Evolutionary conservation across 129 eudicot species (phyloP).

Genomic region (Flaveria linearis): DNA sequence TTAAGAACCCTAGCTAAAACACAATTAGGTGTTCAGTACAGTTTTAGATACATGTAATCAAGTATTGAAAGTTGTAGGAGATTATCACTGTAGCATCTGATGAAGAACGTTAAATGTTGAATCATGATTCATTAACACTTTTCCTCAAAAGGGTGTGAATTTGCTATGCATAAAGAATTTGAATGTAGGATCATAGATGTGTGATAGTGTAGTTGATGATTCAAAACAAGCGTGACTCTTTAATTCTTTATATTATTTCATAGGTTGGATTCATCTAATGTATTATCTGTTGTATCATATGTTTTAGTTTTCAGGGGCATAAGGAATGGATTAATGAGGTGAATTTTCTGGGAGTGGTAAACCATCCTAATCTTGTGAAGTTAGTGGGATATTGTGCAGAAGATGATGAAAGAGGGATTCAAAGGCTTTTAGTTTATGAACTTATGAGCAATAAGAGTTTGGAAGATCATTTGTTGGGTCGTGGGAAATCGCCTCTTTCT

Average conservation of each 20-base stretch:
- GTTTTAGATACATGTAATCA: not conserved
- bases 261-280: conserved; percentile 29
- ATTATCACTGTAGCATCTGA: not conserved
- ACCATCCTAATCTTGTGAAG: conserved; percentile 88
- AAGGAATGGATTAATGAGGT: conserved; percentile 97
- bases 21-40: not conserved
- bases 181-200: not conserved
- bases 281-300: conserved; percentile 34
- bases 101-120: no score
- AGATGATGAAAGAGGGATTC: conserved; percentile 94
- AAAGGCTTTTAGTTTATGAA: conserved; percentile 83
- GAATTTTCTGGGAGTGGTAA: conserved; percentile 74
- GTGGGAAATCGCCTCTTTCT: conserved; percentile 60
- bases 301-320: conserved; percentile 93
- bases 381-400: conserved; percentile 92
- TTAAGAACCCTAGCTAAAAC: not conserved
- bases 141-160: not conserved
- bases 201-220: not conserved
- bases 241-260: not conserved
- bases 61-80: not conserved
- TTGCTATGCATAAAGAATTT: not conserved
- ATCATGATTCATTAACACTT: no score
- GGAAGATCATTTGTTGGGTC: conserved; percentile 73
- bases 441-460: conserved; percentile 82
- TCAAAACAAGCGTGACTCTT: not conserved